Evolutionary conservation across 2,329 filamentous ascomycete genomes (phyloP), one percentile per base, ranked within the genome.

Genomic region (Cladophialophora carrionii): DNA sequence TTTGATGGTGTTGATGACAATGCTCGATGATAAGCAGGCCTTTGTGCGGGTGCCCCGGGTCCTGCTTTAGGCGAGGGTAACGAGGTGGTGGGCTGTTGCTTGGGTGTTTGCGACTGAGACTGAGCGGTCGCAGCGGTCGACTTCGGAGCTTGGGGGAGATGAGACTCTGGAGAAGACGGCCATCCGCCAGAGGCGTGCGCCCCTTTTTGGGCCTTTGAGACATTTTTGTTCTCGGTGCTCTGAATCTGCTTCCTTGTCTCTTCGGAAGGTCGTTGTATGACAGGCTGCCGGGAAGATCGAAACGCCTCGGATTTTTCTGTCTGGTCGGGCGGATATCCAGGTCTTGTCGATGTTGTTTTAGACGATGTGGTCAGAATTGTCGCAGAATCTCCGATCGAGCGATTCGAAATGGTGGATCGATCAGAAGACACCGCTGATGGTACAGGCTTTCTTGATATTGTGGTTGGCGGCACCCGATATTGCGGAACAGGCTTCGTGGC

Each of bases 1-100:
- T 76, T 74, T 2, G 79, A 81, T n/a, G 80, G 80, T 14, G 79
- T 77, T 32, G 79, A 80, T n/a, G 80, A 81, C n/a, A 80, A 68
- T 48, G 78, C 75, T 20, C 78, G 76, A 61, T 70, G 64, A 55
- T 72, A 68, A 6, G 73, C 74, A 52, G 76, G 75, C 43, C 72
- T 70, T 60, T 73, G 49, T 24, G 57, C 14, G 32, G 52, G 54
- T 56, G 58, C 24, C 48, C 54, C 31, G 1, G 8, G 22, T 8
- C 22, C 22, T 20, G 51, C 8, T 14, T 20, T 34, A 37, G 57
- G 49, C 7, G 12, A 53, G 48, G 29, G 5, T 3, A 9, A 37
- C 7, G 22, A 10, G 12, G 2, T 51, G 8, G n/a, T 32, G 26
- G 26, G 10, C 17, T 43, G n/a, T 26, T 32, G 37, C 37, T 9